Conservation (phyloP, 352 stramenopile genomes). For the Globisporangium viniferum region DNA sequence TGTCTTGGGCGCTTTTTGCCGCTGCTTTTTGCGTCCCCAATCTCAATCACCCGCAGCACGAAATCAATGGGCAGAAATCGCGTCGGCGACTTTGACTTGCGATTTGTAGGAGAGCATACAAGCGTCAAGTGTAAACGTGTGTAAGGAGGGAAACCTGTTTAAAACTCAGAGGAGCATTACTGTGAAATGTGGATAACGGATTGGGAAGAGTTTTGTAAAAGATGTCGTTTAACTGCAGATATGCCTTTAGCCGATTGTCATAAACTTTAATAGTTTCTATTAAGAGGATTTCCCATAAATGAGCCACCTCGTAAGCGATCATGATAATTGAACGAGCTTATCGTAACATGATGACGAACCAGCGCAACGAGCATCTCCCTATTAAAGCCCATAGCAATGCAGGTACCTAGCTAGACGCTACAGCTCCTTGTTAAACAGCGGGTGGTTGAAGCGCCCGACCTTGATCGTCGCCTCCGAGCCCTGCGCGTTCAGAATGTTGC, state of each 20-base stretch:
- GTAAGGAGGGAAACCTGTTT: not conserved
- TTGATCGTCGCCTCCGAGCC: constrained; percentile 53
- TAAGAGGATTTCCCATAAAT: not conserved
- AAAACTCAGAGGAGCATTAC: not conserved
- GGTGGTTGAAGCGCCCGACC: constrained; percentile 65
- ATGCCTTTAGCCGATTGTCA: too few relatives aligned
- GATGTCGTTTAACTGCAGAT: not conserved
- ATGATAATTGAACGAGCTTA: too few relatives aligned
- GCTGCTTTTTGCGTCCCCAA: not conserved
- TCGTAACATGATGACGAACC: too few relatives aligned
- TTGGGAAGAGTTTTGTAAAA: not conserved
- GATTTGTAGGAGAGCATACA: not conserved
- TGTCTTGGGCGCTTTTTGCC: constrained; percentile 6
- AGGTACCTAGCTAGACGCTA: not conserved
- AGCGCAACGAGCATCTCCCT: too few relatives aligned
- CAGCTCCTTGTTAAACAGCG: constrained; percentile 69
- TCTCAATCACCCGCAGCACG: constrained; percentile 1
- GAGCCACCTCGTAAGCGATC: not conserved
- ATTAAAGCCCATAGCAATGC: too few relatives aligned
- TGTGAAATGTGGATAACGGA: not conserved
- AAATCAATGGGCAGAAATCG: constrained; percentile 14
- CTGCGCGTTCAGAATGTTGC: constrained; percentile 51
- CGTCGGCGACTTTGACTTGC: not conserved
- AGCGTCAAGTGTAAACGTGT: not conserved
- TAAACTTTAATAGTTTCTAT: too few relatives aligned